Percentiles rank a stretch among this genome's conserved stretches.
These are phyloP conservation scores for Leccinum huronense DNA, from an alignment of 1,284 basidiomycete species.

Conservation along the genomic window DNA sequence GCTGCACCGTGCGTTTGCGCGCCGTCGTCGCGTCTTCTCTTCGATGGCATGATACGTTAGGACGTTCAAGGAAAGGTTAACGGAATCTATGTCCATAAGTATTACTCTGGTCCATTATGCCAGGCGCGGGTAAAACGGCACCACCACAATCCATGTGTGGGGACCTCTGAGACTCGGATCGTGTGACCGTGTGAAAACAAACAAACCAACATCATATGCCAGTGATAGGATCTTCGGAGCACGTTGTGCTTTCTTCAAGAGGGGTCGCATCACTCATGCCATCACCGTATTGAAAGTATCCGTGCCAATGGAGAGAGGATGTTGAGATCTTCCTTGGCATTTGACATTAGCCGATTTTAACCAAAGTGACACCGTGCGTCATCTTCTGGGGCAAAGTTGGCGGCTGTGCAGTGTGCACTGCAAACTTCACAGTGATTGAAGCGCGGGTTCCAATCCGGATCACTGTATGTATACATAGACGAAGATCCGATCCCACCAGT, in stretches of 20 bases:
- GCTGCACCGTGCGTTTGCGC: constrained; percentile 22
- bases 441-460: background rate
- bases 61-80: background rate
- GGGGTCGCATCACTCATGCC: background rate
- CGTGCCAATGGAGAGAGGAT: background rate
- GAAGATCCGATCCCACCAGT: background rate
- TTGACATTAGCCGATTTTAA: background rate
- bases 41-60: background rate
- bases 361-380: background rate
- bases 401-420: background rate
- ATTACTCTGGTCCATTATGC: background rate
- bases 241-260: background rate
- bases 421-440: background rate
- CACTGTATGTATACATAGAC: background rate
- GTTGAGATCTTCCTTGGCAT: background rate
- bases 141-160: background rate
- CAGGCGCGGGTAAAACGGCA: background rate
- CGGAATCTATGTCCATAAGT: background rate
- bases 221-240: too few relatives aligned
- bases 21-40: constrained; percentile 12
- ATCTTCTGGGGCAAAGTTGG: background rate
- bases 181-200: too few relatives aligned
- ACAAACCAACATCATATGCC: too few relatives aligned
- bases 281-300: background rate
- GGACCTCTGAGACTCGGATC: too few relatives aligned